Evolutionary conservation across 352 stramenopile genomes (phyloP), one percentile per base, ranked within the genome.

Genomic region (Thalassiosira delicatula): DNA sequence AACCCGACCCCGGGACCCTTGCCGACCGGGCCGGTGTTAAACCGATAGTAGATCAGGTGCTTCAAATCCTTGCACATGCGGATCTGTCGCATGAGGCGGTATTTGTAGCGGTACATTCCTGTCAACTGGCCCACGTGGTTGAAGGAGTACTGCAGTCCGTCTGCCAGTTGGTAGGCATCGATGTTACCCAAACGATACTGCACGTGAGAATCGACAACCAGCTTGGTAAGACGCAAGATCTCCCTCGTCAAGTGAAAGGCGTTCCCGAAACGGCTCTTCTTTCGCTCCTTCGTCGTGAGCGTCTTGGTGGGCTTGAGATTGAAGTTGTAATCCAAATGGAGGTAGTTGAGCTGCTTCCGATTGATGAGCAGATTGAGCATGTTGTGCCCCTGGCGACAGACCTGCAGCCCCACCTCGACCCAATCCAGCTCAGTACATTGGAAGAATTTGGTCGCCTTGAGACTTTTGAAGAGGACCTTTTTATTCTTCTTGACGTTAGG

Each of bases 291-390:
- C 1, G 98, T 99, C 11, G 98, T 99, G 67, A 99, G 90, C 33
- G 97, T 99, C 93, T 99, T 99, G 89, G 98, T 99, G 3, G 98
- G 98, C 89, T 99, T 99, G n/a, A 99, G 86, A 90, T 99, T 99
- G 85, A 99, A 99, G 85, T 99, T 99, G 94, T 99, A 99, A 88
- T 99, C 98, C 77, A 99, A 92, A 90, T 99, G 97, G 37, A 99
- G 90, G 85, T 99, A 99, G 84, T 99, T 99, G 17, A 99, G 88
- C 82, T 98, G 98, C 87, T 99, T 99, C 59, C 97, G 94, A 81
- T 99, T 97, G 79, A 99, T 99, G 29, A 99, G 87, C 63, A 99
- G 85, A 85, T 99, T 99, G 32, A 99, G 92, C 95, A 99, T 99
- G 88, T 99, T 99, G 93, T 99, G 98, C 29, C 98, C 98, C 90